These are phyloP conservation scores for Acanthamoeba sp. DNA, from an alignment of 208 protist genomes.

Conservation along the genomic window DNA sequence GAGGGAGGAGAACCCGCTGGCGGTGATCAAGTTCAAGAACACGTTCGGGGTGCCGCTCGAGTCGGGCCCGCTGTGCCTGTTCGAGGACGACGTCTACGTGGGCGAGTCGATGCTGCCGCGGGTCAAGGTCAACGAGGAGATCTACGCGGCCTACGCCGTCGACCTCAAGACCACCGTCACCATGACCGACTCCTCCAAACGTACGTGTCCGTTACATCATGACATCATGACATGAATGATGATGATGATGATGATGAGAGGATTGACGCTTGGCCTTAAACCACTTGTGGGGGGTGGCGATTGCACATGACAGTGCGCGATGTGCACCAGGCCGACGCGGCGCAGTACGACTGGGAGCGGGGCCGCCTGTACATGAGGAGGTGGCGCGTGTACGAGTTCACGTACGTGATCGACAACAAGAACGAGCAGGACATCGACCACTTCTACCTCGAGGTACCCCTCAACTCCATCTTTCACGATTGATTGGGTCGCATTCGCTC, in stretches of 20 bases:
- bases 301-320: background rate
- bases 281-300: background rate
- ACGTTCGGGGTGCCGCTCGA: slow-evolving; percentile 10
- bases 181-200: slow-evolving; percentile 35
- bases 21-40: slow-evolving; percentile 70
- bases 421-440: background rate
- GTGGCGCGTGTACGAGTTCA: background rate
- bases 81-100: slow-evolving; percentile 62
- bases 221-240: background rate
- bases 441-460: slow-evolving; percentile 13
- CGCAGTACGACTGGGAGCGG: background rate
- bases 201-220: background rate
- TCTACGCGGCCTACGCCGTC: slow-evolving; percentile 38
- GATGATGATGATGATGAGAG: no score
- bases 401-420: slow-evolving; percentile 16
- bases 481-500: no score
- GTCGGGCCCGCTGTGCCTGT: slow-evolving; percentile 20
- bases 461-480: background rate
- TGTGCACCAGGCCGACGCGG: background rate
- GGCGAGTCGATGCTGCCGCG: slow-evolving; percentile 47
- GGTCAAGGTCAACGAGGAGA: slow-evolving; percentile 53
- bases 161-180: slow-evolving; percentile 62
- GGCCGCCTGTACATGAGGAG: background rate
- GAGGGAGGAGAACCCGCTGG: slow-evolving; percentile 54
- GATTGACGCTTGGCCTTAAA: background rate